Evolutionary conservation across 2,329 filamentous ascomycete species (phyloP), one percentile per base, ranked within the genome.

Genomic region (Fusarium sp.): DNA sequence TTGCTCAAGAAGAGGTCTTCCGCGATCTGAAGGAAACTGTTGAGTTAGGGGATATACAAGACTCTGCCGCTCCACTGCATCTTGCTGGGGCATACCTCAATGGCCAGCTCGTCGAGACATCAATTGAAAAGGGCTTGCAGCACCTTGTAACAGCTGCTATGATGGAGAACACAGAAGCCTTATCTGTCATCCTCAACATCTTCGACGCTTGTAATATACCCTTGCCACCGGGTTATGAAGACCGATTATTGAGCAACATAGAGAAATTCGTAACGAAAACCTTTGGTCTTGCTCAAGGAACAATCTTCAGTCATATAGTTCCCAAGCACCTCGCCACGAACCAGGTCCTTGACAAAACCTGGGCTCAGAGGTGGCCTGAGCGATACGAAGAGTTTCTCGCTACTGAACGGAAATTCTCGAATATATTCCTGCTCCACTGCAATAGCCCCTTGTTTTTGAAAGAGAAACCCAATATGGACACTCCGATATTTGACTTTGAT

Each of bases 151-250:
- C 9, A 13, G 27, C 56, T 1, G 45, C 56, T 4, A 20, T 27
- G 17, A n/a, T 37, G 11, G 26, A 59, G 3, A 35, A 41, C 26
- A 5, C 45, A 9, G 56, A 59, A 9, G 56, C 56, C 4, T 17
- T 59, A 2, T 59, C 35, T 1, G 10, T 52, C 5, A 52, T 52
- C 0, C 23, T 59, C 0, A 52, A 20, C 1, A 8, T 52, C 8
- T 59, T 59, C 11, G 45, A 52, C 3, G 37, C 56, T 0, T 59
- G 45, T 15, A 9, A 59, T 0, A 13, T 6, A 0, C 4, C 37
- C 1, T 13, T 52, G 0, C 45, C 56, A 10, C 9, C 15, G 14
- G 17, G 27, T 2, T 17, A n/a, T 0, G 3, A 10, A 20, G 9
- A 11, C 3, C 11, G 52, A 1, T 4, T 59, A 7, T 11, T 59